Percentiles rank a stretch among this genome's conserved stretches.
Conservation (phyloP, 148 eudicot genomes). For the Hydrangea macrophylla region DNA sequence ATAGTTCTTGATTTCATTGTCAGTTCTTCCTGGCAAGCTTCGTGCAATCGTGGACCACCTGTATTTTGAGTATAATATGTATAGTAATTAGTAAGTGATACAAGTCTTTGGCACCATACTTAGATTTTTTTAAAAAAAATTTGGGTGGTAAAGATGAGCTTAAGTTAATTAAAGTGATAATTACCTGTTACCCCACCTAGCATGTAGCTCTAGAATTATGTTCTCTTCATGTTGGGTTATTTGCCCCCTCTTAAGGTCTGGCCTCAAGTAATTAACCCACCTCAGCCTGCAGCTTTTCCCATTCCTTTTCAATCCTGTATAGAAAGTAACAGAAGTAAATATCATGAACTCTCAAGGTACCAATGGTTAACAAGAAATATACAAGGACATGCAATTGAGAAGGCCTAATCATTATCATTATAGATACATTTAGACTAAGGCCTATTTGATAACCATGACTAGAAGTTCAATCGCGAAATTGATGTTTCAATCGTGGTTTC, state of each 20-base stretch:
- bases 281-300: conserved; percentile 61
- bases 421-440: no score
- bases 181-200: conserved; percentile 67
- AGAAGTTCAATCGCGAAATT: no score
- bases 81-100: not conserved
- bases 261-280: conserved; percentile 69
- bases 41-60: conserved; percentile 86
- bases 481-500: no score
- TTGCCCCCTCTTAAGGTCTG: conserved; percentile 61
- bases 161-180: not conserved
- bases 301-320: conserved; percentile 49
- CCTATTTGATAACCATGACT: no score
- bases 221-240: conserved; percentile 57
- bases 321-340: not conserved
- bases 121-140: not conserved
- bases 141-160: not conserved
- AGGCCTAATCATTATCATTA: no score
- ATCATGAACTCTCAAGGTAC: not conserved
- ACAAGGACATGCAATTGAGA: no score
- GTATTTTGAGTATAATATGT: not conserved
- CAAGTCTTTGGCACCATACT: not conserved
- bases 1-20: conserved; percentile 76
- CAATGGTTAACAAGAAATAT: not conserved
- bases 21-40: conserved; percentile 74
- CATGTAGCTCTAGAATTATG: conserved; percentile 54